Evolutionary conservation across 2,329 filamentous ascomycete species (phyloP).

Genomic region (Nigrospora oryzae): DNA sequence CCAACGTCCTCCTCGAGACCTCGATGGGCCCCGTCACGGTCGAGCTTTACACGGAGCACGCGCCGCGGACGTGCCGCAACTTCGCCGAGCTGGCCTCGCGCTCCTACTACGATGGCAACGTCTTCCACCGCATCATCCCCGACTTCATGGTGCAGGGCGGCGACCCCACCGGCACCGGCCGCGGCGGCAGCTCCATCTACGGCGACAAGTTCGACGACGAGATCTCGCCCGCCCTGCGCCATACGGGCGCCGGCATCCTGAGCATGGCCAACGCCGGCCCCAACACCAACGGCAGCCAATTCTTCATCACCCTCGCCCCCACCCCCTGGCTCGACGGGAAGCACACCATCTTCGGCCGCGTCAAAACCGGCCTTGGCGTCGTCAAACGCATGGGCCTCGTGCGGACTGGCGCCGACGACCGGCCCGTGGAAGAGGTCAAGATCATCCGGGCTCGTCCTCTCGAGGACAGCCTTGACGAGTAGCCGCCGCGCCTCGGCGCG

Average conservation of each 20-base stretch:
- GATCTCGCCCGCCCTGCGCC: slow-evolving; percentile 71
- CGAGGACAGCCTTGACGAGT: background rate
- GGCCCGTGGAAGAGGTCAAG: slow-evolving; percentile 94
- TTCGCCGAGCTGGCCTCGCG: slow-evolving; percentile 85
- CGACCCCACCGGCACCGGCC: slow-evolving; percentile 81
- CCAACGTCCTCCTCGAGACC: slow-evolving; percentile 74
- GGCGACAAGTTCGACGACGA: slow-evolving; percentile 89
- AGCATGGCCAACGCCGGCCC: slow-evolving; percentile 98
- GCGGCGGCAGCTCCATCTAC: slow-evolving; percentile 88
- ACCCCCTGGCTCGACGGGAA: slow-evolving; percentile 93
- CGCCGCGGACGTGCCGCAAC: slow-evolving; percentile 83
- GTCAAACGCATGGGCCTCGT: slow-evolving; percentile 92
- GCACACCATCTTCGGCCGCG: slow-evolving; percentile 91
- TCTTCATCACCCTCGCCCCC: slow-evolving; percentile 97
- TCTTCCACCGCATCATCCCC: slow-evolving; percentile 93
- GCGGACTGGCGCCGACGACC: slow-evolving; percentile 72
- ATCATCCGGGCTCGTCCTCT: slow-evolving; percentile 46
- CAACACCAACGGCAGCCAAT: slow-evolving; percentile 92
- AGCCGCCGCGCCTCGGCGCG: background rate
- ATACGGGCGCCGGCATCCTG: slow-evolving; percentile 93
- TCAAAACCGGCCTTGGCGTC: slow-evolving; percentile 84
- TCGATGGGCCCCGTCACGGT: slow-evolving; percentile 78
- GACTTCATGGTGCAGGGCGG: slow-evolving; percentile 97
- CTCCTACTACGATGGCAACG: slow-evolving; percentile 94
- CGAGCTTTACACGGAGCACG: slow-evolving; percentile 85